These are phyloP conservation scores for Typha latifolia DNA, from an alignment of 176 grass and related monocot species.

Conservation along the genomic window DNA sequence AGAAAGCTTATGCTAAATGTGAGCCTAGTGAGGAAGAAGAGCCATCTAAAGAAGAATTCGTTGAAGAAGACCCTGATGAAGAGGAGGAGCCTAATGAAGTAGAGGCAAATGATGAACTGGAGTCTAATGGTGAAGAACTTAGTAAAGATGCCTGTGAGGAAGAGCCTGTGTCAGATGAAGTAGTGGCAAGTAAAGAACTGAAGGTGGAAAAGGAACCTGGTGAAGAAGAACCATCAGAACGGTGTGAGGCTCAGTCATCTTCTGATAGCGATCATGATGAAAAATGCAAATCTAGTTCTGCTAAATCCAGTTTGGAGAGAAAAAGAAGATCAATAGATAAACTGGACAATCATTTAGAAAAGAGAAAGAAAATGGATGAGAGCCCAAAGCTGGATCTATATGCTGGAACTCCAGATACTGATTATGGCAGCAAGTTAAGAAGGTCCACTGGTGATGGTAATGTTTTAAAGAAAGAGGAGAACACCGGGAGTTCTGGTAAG, in stretches of 20 bases:
- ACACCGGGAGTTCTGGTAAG: slow-evolving; percentile 10
- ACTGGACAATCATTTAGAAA: slow-evolving; percentile 17
- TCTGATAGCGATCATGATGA: slow-evolving; percentile 20
- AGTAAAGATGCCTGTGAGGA: slow-evolving; percentile 6
- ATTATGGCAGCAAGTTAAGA: not conserved
- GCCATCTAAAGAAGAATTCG: slow-evolving; percentile 29
- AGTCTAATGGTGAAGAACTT: slow-evolving; percentile 17
- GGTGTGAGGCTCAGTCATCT: slow-evolving; percentile 31
- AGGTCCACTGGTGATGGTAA: not conserved
- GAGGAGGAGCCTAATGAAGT: slow-evolving; percentile 10
- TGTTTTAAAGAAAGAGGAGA: not conserved
- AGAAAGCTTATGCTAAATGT: slow-evolving; percentile 9
- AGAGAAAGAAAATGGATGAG: slow-evolving; percentile 20
- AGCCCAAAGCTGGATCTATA: not conserved
- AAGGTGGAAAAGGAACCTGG: slow-evolving; percentile 15
- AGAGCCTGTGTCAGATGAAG: not conserved
- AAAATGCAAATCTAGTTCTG: slow-evolving; percentile 20
- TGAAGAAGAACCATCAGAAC: slow-evolving; percentile 28
- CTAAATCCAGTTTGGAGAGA: slow-evolving; percentile 32
- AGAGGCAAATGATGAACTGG: slow-evolving; percentile 12
- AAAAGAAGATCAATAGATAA: slow-evolving; percentile 39
- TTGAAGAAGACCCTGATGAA: slow-evolving; percentile 13
- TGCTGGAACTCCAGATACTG: not conserved
- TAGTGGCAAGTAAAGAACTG: not conserved
- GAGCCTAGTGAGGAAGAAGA: slow-evolving; percentile 30